phyloP scores from a whole-genome alignment of 1,284 basidiomycete species.

The Omphalotus olearius region DNA sequence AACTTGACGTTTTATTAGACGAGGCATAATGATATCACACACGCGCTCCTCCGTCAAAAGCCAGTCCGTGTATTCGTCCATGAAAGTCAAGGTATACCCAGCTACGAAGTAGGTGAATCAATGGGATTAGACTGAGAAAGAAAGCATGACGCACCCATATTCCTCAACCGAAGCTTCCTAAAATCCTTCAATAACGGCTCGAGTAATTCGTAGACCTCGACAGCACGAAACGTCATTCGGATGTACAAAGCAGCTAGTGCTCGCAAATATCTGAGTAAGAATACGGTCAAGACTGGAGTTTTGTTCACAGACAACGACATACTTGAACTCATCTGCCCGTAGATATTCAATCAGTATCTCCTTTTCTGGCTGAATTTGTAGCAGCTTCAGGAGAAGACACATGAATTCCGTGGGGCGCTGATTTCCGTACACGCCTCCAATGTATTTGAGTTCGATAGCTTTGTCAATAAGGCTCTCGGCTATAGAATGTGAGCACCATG shows the following conservation, averaged over 20 bases:
- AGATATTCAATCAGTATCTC: slow-evolving; percentile 96
- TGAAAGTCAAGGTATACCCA: slow-evolving; percentile 80
- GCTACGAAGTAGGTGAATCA: slow-evolving; percentile 35
- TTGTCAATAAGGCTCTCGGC: slow-evolving; percentile 94
- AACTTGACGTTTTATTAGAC: slow-evolving; percentile 81
- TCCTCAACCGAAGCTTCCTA: slow-evolving; percentile 80
- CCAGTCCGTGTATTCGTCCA: slow-evolving; percentile 91
- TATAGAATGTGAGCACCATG: slow-evolving; percentile 23
- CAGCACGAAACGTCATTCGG: slow-evolving; percentile 87
- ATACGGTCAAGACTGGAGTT: not conserved
- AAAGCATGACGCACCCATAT: slow-evolving; percentile 57
- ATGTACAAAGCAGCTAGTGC: slow-evolving; percentile 94
- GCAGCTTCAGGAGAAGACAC: slow-evolving; percentile 87
- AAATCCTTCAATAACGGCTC: slow-evolving; percentile 95
- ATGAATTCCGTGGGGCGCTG: slow-evolving; percentile 91
- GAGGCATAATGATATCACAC: slow-evolving; percentile 94
- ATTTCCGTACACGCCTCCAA: slow-evolving; percentile 94
- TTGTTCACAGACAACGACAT: slow-evolving; percentile 30
- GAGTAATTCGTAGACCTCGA: slow-evolving; percentile 89
- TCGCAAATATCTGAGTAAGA: slow-evolving; percentile 73
- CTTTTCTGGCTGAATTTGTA: slow-evolving; percentile 97
- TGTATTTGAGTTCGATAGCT: slow-evolving; percentile 75
- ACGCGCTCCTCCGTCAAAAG: slow-evolving; percentile 88
- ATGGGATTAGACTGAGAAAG: not conserved
- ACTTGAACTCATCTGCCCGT: slow-evolving; percentile 97